Percentiles rank a stretch among this genome's conserved stretches.
These are phyloP conservation scores for Calycina herbarum DNA, from an alignment of 2,329 filamentous ascomycete genomes.

Conservation along the genomic window DNA sequence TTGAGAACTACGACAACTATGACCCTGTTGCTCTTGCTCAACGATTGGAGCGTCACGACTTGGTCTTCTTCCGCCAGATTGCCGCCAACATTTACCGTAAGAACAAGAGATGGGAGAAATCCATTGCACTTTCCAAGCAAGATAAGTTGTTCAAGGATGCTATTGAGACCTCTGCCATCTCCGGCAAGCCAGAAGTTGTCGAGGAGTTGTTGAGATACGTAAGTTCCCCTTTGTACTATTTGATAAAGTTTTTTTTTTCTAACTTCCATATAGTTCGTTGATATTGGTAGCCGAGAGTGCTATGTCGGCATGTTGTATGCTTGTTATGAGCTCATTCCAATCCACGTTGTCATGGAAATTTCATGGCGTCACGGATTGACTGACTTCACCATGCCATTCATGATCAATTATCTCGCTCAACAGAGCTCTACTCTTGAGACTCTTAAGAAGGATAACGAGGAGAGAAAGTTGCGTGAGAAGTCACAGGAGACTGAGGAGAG, in stretches of 20 bases:
- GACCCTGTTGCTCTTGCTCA: slow-evolving; percentile 90
- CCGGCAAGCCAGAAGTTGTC: slow-evolving; percentile 85
- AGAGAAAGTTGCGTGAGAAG: slow-evolving; percentile 76
- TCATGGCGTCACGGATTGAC: slow-evolving; percentile 94
- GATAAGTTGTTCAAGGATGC: slow-evolving; percentile 99
- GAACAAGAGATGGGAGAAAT: slow-evolving; percentile 99
- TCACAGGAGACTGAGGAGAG: slow-evolving; percentile 83
- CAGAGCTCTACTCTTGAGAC: slow-evolving; percentile 82
- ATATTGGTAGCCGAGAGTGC: slow-evolving; percentile 98
- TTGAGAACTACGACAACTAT: slow-evolving; percentile 99
- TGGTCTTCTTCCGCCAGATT: slow-evolving; percentile 99
- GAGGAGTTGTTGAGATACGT: slow-evolving; percentile 96
- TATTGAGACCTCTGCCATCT: slow-evolving; percentile 95
- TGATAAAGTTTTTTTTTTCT: slow-evolving; percentile 22
- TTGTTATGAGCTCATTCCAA: slow-evolving; percentile 94
- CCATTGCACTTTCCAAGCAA: slow-evolving; percentile 94
- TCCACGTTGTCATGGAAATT: slow-evolving; percentile 90
- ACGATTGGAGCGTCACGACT: slow-evolving; percentile 92
- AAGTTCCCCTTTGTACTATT: slow-evolving; percentile 52
- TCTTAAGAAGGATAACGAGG: slow-evolving; percentile 95
- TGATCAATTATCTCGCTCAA: slow-evolving; percentile 97
- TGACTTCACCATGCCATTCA: slow-evolving; percentile 99
- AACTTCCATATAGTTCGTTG: slow-evolving; percentile 74
- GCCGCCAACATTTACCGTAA: slow-evolving; percentile 98
- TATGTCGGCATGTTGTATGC: slow-evolving; percentile 99